Percentiles rank a stretch among this genome's conserved stretches.
Conservation (phyloP, 148 eudicot genomes). For the Camellia sinensis region DNA sequence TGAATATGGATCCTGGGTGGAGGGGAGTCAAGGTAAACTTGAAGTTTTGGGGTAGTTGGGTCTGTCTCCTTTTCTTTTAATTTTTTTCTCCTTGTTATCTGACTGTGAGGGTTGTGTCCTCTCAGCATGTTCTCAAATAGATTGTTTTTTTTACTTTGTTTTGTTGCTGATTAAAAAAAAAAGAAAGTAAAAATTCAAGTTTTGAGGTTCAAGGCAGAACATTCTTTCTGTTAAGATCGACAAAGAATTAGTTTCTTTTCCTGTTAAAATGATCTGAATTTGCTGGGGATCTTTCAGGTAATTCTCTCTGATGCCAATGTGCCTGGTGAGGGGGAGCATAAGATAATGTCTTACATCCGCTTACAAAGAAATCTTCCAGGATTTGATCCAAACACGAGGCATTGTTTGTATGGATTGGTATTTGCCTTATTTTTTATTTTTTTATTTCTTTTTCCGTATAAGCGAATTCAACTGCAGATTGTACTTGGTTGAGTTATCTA, state of each 20-base stretch:
- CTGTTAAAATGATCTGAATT: not conserved
- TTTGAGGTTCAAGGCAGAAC: not conserved
- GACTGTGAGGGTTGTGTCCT: too few species aligned
- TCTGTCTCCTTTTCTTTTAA: too few species aligned
- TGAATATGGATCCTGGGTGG: conserved; percentile 41
- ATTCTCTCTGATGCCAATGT: conserved; percentile 46
- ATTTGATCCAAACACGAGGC: conserved; percentile 37
- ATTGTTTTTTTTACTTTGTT: too few species aligned
- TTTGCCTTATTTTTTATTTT: not conserved
- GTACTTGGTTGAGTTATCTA: not conserved
- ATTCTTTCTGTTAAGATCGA: not conserved
- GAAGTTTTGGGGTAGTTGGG: not conserved
- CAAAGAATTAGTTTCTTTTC: conserved; percentile 9
- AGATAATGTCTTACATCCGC: conserved; percentile 42
- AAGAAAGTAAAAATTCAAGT: not conserved
- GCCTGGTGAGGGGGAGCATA: conserved; percentile 48
- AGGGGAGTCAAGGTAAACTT: conserved; percentile 31
- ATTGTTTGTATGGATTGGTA: conserved; percentile 43
- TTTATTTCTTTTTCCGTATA: not conserved
- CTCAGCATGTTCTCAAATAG: too few species aligned
- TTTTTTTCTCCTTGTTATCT: too few species aligned
- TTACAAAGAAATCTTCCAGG: conserved; percentile 40
- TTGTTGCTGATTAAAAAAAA: too few species aligned
- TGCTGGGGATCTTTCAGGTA: conserved; percentile 18
- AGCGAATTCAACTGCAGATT: not conserved